Conservation (phyloP, 2,329 filamentous ascomycete species). For the Grosmannia serpens region DNA sequence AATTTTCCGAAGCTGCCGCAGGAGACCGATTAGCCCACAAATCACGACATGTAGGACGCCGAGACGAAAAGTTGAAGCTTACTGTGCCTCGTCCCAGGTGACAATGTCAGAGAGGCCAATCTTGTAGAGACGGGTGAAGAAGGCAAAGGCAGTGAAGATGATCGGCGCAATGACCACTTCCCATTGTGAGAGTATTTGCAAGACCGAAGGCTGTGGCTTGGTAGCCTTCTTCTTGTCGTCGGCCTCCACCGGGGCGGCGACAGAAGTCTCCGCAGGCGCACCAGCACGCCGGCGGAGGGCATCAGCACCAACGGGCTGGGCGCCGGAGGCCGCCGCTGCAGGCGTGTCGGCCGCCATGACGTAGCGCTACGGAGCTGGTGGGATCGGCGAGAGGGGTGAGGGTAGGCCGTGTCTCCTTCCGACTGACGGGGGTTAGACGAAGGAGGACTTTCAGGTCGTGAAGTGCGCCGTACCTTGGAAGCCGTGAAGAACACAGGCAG, state of each 20-base stretch:
- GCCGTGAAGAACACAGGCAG: neutral
- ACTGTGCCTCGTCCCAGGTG: slow-evolving; percentile 58
- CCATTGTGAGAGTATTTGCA: slow-evolving; percentile 53
- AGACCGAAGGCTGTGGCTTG: slow-evolving; percentile 46
- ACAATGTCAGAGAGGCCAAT: slow-evolving; percentile 57
- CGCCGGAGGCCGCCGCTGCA: slow-evolving; percentile 48
- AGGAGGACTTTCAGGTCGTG: neutral
- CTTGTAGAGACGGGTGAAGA: slow-evolving; percentile 59
- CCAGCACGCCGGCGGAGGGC: slow-evolving; percentile 45
- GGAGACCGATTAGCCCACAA: neutral
- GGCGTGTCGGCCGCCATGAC: slow-evolving; percentile 44
- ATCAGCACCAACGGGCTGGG: slow-evolving; percentile 45
- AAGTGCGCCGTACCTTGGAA: neutral
- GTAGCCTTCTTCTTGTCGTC: slow-evolving; percentile 49
- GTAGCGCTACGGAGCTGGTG: neutral
- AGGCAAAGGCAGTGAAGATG: slow-evolving; percentile 48
- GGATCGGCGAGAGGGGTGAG: neutral
- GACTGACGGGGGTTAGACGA: neutral
- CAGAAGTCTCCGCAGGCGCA: slow-evolving; percentile 25
- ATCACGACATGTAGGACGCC: neutral
- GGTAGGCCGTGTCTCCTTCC: neutral
- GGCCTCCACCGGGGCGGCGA: slow-evolving; percentile 28
- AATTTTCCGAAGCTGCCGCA: slow-evolving; percentile 77
- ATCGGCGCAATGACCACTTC: slow-evolving; percentile 50
- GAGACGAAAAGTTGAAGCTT: slow-evolving; percentile 20